Base-by-base conservation (phyloP, 1,284 basidiomycete species). In the Flammula alnicola region DNA sequence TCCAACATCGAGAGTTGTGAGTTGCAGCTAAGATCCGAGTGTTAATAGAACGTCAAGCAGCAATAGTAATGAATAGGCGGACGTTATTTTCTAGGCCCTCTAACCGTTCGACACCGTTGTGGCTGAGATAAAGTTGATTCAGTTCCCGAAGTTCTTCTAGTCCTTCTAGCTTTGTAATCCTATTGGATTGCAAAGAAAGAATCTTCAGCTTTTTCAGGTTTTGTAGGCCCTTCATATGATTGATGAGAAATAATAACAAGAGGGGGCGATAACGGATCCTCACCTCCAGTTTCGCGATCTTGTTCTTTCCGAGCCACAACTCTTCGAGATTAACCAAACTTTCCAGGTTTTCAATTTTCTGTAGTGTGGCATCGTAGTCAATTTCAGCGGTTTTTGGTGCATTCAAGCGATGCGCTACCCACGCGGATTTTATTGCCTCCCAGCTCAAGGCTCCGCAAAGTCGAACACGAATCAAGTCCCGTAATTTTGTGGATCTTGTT, bases 251-350 rank as follows among this genome's bases (percentile, higher is more conserved):
- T 8, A 2, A 26, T 30, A 51, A 26, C 27, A 51, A 27, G 61
- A 47, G 52, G 32, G 31, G 32, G 33, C 38, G 59, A 33, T 8
- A 56, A n/a, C 41, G 11, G 26, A 1, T 25, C 23, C 67, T 29
- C 52, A 90, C 93, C 76, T 96, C 88, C 1, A 99, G 77, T 65
- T 83, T 86, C 3, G 87, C 73, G 54, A 99, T 93, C 73, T 98
- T 98, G 70, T 99, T 99, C 77, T 99, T 99, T 8, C 96, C 96
- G 3, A 98, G 72, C 95, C 96, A 99, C 1, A 99, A 75, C 61
- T 98, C 95, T 57, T 95, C 91, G 7, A 99, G 73, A 53, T 90
- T 90, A 0, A 83, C 80, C 35, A 97, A 75, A 5, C 81, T 78
- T n/a, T 91, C 91, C 9, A 97, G 69, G 45, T 91, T 88, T 66